Percentiles rank a stretch among this genome's conserved stretches.
Conservation (phyloP, 129 eudicot species). For the Arctium minus region DNA sequence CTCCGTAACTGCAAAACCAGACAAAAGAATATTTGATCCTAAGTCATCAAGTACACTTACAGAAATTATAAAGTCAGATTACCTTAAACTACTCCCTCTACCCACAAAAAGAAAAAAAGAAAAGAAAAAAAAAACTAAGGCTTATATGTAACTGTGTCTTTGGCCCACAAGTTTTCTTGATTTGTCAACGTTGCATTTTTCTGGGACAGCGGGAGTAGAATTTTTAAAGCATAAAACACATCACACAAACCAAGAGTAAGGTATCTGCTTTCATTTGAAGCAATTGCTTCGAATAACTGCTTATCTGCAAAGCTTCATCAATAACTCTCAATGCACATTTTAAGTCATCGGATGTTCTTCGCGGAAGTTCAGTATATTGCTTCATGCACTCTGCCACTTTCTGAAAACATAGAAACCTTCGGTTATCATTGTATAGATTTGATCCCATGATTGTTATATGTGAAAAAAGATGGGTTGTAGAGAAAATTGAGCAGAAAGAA, state of each 20-base stretch:
- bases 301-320: conserved; percentile 60
- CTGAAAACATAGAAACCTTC: conserved; percentile 39
- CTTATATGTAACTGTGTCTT: neutral
- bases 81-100: neutral
- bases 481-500: neutral
- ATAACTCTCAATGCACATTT: conserved; percentile 55
- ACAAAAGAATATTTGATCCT: neutral
- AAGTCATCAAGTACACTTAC: neutral
- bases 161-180: neutral
- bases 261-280: conserved; percentile 90
- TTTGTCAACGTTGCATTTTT: neutral
- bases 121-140: neutral
- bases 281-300: conserved; percentile 71
- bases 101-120: neutral
- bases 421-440: neutral
- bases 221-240: neutral
- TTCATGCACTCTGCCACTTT: conserved; percentile 50
- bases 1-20: conserved; percentile 59
- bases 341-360: conserved; percentile 51
- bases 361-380: conserved; percentile 59
- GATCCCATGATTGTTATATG: neutral
- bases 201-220: neutral
- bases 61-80: neutral
- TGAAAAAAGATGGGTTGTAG: neutral
- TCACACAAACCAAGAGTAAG: conserved; percentile 57